phyloP scores from a whole-genome alignment of 768 basidiomycete species.

The Lactarius psammicola region DNA sequence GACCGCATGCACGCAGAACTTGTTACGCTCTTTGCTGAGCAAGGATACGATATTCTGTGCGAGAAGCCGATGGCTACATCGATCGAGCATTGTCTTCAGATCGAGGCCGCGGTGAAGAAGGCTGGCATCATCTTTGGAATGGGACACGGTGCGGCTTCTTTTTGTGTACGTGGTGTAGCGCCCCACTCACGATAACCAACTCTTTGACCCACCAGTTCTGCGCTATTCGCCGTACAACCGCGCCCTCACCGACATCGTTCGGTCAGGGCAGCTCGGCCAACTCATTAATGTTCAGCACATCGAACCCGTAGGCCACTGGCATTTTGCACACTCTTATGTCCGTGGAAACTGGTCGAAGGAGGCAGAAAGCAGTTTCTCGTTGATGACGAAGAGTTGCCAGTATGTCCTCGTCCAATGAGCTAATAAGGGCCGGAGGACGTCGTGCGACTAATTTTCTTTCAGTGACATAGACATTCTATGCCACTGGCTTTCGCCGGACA shows the following conservation, averaged over 20 bases:
- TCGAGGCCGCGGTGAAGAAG: slow-evolving; percentile 68
- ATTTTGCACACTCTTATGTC: slow-evolving; percentile 89
- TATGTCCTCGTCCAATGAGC: slow-evolving; percentile 37
- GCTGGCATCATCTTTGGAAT: slow-evolving; percentile 78
- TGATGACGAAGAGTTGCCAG: slow-evolving; percentile 93
- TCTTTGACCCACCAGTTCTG: slow-evolving; percentile 61
- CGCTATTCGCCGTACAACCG: slow-evolving; percentile 83
- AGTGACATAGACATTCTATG: slow-evolving; percentile 87
- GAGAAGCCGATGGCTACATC: slow-evolving; percentile 91
- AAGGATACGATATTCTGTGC: slow-evolving; percentile 87
- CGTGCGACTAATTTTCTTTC: slow-evolving; percentile 10
- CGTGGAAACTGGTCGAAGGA: slow-evolving; percentile 80
- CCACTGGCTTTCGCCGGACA: slow-evolving; percentile 67
- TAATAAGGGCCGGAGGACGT: slow-evolving; percentile 1
- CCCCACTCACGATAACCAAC: neutral
- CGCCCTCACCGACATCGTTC: slow-evolving; percentile 67
- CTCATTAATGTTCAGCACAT: slow-evolving; percentile 82
- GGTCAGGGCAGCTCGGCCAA: slow-evolving; percentile 67
- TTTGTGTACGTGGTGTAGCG: neutral
- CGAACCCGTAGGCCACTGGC: slow-evolving; percentile 84
- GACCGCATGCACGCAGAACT: slow-evolving; percentile 78
- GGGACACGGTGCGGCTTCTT: slow-evolving; percentile 65
- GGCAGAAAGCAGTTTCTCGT: slow-evolving; percentile 66
- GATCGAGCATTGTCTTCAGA: slow-evolving; percentile 67
- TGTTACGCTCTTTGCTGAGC: slow-evolving; percentile 67